Percentiles rank a stretch among this genome's conserved stretches.
These are phyloP conservation scores for Biscogniauxia mediterranea DNA, from an alignment of 2,329 filamentous ascomycete species.

Conservation along the genomic window DNA sequence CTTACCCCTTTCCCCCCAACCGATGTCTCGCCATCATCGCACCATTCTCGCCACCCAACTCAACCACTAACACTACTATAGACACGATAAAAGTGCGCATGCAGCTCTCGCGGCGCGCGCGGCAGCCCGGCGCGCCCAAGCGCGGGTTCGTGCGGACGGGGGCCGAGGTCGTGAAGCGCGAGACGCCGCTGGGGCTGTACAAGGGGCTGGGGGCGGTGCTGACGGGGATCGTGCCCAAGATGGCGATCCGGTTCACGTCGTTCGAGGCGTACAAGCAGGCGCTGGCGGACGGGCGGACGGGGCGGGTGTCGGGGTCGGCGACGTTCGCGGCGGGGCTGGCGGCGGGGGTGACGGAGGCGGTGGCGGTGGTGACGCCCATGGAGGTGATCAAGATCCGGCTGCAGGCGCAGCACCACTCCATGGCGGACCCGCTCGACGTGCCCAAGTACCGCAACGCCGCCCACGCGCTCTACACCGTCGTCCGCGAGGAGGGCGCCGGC, in stretches of 20 bases:
- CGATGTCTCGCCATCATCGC: too few species aligned
- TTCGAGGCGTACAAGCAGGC: constrained; percentile 94
- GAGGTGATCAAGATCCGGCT: constrained; percentile 98
- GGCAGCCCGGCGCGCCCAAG: constrained; percentile 77
- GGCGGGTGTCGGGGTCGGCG: constrained; percentile 64
- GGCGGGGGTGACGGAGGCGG: constrained; percentile 93
- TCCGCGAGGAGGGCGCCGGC: constrained; percentile 84
- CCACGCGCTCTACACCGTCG: constrained; percentile 77
- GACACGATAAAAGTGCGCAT: constrained; percentile 99
- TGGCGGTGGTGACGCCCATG: constrained; percentile 96
- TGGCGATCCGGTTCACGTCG: constrained; percentile 98
- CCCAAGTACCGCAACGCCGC: constrained; percentile 98
- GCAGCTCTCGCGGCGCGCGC: constrained; percentile 89
- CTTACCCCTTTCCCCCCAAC: constrained; percentile 1
- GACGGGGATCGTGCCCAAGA: constrained; percentile 96
- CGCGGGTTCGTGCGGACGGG: constrained; percentile 89
- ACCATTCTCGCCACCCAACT: constrained; percentile 1
- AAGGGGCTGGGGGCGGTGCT: constrained; percentile 97
- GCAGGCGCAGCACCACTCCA: constrained; percentile 95
- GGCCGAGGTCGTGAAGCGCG: constrained; percentile 78
- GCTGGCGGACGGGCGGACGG: constrained; percentile 67
- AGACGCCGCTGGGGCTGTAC: constrained; percentile 91
- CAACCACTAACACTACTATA: too few species aligned
- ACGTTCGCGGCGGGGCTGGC: constrained; percentile 76
- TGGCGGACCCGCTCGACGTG: constrained; percentile 93